These are phyloP conservation scores for Rubroshorea leprosula DNA, from an alignment of 345 rosid species.

Conservation along the genomic window DNA sequence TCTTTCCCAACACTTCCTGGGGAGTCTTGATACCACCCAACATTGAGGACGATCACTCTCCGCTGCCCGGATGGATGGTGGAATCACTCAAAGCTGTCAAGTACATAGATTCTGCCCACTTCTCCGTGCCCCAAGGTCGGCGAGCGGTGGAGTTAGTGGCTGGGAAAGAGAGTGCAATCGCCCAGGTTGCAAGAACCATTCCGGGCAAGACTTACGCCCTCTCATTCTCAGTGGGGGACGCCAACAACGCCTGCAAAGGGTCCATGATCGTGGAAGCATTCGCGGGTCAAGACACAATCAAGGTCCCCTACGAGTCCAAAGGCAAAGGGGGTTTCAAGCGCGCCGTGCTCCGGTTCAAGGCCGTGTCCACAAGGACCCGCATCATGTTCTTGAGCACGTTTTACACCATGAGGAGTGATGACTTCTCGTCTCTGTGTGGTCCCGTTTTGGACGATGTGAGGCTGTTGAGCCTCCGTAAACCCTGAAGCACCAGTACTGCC, in stretches of 20 bases:
- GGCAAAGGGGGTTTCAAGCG: constrained; percentile 60
- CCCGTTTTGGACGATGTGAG: constrained; percentile 67
- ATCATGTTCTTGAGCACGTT: constrained; percentile 60
- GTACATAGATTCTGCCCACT: constrained; percentile 56
- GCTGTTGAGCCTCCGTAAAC: no score
- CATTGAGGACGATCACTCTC: constrained; percentile 59
- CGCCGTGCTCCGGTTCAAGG: constrained; percentile 45
- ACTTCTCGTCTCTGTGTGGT: constrained; percentile 73
- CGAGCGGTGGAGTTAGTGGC: constrained; percentile 62
- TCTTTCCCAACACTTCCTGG: constrained; percentile 38
- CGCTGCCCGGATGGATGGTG: constrained; percentile 74
- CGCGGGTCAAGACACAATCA: constrained; percentile 36
- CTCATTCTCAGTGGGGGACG: constrained; percentile 54
- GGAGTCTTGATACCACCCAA: constrained; percentile 73
- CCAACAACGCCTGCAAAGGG: constrained; percentile 53
- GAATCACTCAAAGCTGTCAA: constrained; percentile 81
- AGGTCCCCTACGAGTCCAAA: constrained; percentile 45
- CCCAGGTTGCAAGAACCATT: constrained; percentile 48
- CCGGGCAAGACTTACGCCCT: constrained; percentile 41
- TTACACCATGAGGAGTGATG: constrained; percentile 53
- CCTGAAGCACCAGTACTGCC: no score
- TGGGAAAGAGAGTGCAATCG: constrained; percentile 71
- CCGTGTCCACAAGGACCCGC: constrained; percentile 40
- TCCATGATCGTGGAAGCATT: constrained; percentile 60
- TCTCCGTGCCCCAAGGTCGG: constrained; percentile 45